Percentiles rank a stretch among this genome's conserved stretches.
Evolutionary conservation across 345 rosid genomes (phyloP).

Genomic region (Euclidium syriacum): DNA sequence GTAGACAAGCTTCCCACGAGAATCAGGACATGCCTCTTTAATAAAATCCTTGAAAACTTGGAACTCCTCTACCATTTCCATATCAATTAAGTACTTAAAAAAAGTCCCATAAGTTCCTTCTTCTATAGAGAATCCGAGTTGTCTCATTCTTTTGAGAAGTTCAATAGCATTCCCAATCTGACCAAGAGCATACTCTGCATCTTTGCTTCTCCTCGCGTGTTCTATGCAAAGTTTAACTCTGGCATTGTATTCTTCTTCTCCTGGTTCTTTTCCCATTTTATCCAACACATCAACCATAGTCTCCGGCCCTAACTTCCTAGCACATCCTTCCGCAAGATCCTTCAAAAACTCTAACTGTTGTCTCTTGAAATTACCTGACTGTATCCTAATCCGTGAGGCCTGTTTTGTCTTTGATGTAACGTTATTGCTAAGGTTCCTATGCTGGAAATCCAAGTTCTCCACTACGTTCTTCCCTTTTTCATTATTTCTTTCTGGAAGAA

Average conservation of each 20-base stretch:
- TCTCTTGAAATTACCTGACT: conserved; percentile 33
- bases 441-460: conserved; percentile 33
- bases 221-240: conserved; percentile 45
- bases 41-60: conserved; percentile 34
- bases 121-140: conserved; percentile 48
- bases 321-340: conserved; percentile 28
- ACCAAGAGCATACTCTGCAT: conserved; percentile 39
- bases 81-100: conserved; percentile 57
- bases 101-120: conserved; percentile 63
- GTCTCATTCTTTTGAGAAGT: conserved; percentile 48
- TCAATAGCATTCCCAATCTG: conserved; percentile 39
- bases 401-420: conserved; percentile 28
- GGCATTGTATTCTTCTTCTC: conserved; percentile 54
- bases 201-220: conserved; percentile 45
- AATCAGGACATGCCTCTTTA: conserved; percentile 37
- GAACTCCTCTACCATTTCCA: conserved; percentile 66
- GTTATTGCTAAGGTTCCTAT: neutral
- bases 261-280: conserved; percentile 64
- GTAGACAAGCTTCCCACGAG: conserved; percentile 51
- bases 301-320: conserved; percentile 48
- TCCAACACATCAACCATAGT: conserved; percentile 40
- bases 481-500: neutral
- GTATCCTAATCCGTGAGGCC: conserved; percentile 47
- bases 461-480: neutral
- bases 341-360: conserved; percentile 33